phyloP scores from a whole-genome alignment of 2,329 filamentous ascomycete genomes.

The Diaporthe sp. region DNA sequence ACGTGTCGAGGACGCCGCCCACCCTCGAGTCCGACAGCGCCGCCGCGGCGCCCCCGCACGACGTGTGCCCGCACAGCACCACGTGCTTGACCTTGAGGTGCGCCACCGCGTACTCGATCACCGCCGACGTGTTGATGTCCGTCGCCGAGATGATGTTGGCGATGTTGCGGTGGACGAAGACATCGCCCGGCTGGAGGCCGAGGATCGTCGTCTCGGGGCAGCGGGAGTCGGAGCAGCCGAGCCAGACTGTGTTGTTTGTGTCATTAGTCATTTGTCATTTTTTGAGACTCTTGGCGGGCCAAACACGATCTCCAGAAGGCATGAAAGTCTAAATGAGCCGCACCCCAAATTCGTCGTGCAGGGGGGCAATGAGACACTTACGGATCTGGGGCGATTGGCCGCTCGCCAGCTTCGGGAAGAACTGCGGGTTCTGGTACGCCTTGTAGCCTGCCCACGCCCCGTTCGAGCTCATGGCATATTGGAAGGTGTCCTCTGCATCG shows the following conservation, averaged over 20 bases:
- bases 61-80: conserved; percentile 77
- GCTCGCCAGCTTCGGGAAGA: conserved; percentile 76
- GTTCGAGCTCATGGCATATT: conserved; percentile 76
- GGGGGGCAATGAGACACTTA: conserved; percentile 50
- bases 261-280: conserved; percentile 17
- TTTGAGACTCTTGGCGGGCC: conserved; percentile 19
- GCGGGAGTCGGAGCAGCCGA: conserved; percentile 88
- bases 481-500: conserved; percentile 66
- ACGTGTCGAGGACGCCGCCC: conserved; percentile 67
- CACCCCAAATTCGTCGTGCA: conserved; percentile 6
- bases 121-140: conserved; percentile 80
- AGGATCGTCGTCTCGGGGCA: conserved; percentile 87
- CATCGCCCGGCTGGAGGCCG: conserved; percentile 82
- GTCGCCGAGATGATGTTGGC: conserved; percentile 83
- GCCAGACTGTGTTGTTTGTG: conserved; percentile 71
- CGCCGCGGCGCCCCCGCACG: conserved; percentile 75
- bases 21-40: conserved; percentile 62
- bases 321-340: conserved; percentile 27
- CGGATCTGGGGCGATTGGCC: conserved; percentile 76
- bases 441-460: conserved; percentile 77
- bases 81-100: conserved; percentile 80
- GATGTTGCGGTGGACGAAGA: conserved; percentile 93
- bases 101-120: conserved; percentile 83
- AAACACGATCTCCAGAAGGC: not conserved
- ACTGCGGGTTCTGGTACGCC: conserved; percentile 73